phyloP scores from a whole-genome alignment of 1,284 basidiomycete species.

The Sparassis latifolia region DNA sequence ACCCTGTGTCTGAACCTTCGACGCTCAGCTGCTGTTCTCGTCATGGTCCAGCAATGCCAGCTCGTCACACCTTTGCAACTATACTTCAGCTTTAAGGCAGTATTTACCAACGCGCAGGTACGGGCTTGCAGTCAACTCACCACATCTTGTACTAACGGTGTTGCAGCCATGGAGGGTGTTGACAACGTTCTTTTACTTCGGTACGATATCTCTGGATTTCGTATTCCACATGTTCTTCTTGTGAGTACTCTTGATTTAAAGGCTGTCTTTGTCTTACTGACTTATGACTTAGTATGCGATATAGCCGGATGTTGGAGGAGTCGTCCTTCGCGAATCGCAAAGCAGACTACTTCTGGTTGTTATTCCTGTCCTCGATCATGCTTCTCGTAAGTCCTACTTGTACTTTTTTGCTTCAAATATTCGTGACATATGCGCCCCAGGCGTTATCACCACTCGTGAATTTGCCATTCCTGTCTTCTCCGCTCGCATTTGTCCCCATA shows the following conservation, averaged over 20 bases:
- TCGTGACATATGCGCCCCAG: constrained; percentile 32
- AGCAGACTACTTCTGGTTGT: constrained; percentile 93
- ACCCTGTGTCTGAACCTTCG: not conserved
- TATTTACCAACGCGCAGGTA: constrained; percentile 79
- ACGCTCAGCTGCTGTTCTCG: not conserved
- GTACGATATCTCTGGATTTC: constrained; percentile 88
- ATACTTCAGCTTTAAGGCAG: constrained; percentile 85
- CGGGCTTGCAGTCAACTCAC: not conserved
- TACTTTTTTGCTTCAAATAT: not conserved
- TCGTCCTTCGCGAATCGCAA: constrained; percentile 86
- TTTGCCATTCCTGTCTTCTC: constrained; percentile 84
- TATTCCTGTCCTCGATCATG: constrained; percentile 75
- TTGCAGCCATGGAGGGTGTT: constrained; percentile 79
- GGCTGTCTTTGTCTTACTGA: not conserved
- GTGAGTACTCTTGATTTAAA: constrained; percentile 42
- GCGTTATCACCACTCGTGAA: constrained; percentile 80
- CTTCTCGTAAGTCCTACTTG: constrained; percentile 57
- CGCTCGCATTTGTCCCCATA: constrained; percentile 89
- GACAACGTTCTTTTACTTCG: constrained; percentile 96
- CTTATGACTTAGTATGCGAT: constrained; percentile 70
- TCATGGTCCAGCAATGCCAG: constrained; percentile 73
- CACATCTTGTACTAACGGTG: not conserved
- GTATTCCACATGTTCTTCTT: constrained; percentile 98
- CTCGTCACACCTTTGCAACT: constrained; percentile 85
- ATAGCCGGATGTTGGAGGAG: constrained; percentile 93